A percentile compares a stretch with the other conserved stretches of the same genome.
Evolutionary conservation across 805 yeast genomes (phyloP).

Genomic region (Cyberlindnera samutprakarnensis): DNA sequence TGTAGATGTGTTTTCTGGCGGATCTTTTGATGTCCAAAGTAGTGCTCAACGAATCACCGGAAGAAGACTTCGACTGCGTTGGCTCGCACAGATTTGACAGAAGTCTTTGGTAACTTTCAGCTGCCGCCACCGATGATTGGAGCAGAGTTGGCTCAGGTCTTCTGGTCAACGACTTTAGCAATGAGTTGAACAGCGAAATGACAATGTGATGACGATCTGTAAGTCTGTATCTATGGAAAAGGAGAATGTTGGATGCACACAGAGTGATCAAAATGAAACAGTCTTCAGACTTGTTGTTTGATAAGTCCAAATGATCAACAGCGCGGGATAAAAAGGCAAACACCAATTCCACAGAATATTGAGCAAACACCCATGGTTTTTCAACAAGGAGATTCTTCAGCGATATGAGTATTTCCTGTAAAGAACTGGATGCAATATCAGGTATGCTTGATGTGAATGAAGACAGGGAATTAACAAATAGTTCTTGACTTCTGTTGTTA

Average conservation of each 20-base stretch:
- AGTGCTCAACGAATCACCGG: constrained; percentile 37
- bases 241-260: constrained; percentile 50
- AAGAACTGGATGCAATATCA: constrained; percentile 1
- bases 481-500: constrained; percentile 1
- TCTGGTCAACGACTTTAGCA: constrained; percentile 41
- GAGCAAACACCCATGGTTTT: constrained; percentile 52
- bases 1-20: constrained; percentile 56
- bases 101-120: constrained; percentile 47
- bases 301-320: constrained; percentile 5
- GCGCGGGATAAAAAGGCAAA: constrained; percentile 32
- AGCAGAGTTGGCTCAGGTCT: constrained; percentile 15
- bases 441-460: constrained; percentile 2
- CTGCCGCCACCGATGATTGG: constrained; percentile 25
- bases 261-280: constrained; percentile 32
- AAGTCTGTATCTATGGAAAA: constrained; percentile 64
- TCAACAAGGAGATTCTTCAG: constrained; percentile 39
- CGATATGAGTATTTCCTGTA: constrained; percentile 4
- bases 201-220: constrained; percentile 69
- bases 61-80: constrained; percentile 24
- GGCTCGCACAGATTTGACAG: constrained; percentile 74
- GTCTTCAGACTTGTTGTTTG: constrained; percentile 3
- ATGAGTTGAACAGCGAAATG: constrained; percentile 37
- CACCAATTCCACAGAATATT: constrained; percentile 54
- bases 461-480: constrained; percentile 16
- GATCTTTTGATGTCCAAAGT: constrained; percentile 48